phyloP scores from a whole-genome alignment of 163 green algal species.

The Coccomyxa subellipsoidea region DNA sequence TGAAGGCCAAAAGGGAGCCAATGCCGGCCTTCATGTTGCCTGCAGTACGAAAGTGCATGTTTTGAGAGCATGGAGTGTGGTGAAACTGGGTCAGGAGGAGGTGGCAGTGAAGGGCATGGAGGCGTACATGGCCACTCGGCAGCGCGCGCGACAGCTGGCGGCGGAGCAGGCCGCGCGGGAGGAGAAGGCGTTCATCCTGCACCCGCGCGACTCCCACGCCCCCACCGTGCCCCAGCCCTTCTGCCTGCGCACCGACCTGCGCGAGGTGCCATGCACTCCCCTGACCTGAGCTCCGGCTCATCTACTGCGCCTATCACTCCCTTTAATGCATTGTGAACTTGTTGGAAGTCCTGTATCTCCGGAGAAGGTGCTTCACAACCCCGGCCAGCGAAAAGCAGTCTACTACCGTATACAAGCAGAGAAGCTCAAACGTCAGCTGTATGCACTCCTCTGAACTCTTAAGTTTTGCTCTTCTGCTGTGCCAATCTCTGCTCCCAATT shows the following conservation, averaged over 20 bases:
- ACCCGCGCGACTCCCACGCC: slow-evolving; percentile 6
- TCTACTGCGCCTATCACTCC: not conserved
- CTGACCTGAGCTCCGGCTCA: not conserved
- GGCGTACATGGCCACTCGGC: slow-evolving; percentile 47
- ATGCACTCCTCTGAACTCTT: too few relatives aligned
- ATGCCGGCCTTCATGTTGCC: too few relatives aligned
- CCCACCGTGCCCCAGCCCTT: slow-evolving; percentile 64
- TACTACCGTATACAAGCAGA: too few relatives aligned
- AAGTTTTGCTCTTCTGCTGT: too few relatives aligned
- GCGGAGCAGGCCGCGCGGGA: not conserved
- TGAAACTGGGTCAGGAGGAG: slow-evolving; percentile 19
- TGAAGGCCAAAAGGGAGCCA: too few relatives aligned
- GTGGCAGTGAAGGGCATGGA: slow-evolving; percentile 50
- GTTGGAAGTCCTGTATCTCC: too few relatives aligned
- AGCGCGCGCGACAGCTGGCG: slow-evolving; percentile 2
- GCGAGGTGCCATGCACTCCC: not conserved
- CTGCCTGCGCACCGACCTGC: slow-evolving; percentile 22
- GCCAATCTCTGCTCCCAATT: too few relatives aligned
- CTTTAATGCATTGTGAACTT: too few relatives aligned
- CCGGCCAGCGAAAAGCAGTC: too few relatives aligned
- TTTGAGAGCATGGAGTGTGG: not conserved
- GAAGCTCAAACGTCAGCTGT: too few relatives aligned
- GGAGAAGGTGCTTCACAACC: too few relatives aligned
- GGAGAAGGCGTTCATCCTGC: slow-evolving; percentile 14
- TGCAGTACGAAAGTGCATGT: not conserved